Evolutionary conservation across 495 filamentous ascomycete species (phyloP).

Genomic region (Schizothecium vesticola): DNA sequence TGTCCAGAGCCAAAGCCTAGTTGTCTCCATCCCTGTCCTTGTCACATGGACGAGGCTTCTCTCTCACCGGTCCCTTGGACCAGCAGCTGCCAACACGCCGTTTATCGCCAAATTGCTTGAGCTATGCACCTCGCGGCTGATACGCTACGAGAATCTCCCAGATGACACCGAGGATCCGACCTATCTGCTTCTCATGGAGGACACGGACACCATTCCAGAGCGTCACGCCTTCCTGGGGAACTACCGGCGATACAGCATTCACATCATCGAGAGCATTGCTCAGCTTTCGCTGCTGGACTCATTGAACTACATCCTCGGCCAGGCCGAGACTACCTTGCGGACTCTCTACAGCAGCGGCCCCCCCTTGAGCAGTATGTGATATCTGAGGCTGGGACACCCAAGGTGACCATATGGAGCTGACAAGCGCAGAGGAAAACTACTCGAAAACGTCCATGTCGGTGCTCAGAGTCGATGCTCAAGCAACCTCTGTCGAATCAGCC

Average conservation of each 20-base stretch:
- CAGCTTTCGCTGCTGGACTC: constrained; percentile 75
- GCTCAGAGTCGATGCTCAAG: constrained; percentile 80
- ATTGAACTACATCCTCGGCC: constrained; percentile 73
- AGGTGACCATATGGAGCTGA: constrained; percentile 27
- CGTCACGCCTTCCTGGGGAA: constrained; percentile 96
- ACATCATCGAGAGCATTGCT: constrained; percentile 79
- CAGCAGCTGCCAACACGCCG: constrained; percentile 57
- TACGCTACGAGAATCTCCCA: constrained; percentile 80
- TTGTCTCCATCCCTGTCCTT: constrained; percentile 88
- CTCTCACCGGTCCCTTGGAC: constrained; percentile 57
- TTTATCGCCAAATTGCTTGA: constrained; percentile 73
- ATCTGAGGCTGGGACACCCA: neutral
- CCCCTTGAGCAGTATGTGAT: constrained; percentile 59
- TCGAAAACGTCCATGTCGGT: constrained; percentile 72
- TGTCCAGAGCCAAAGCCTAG: constrained; percentile 77
- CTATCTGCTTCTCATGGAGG: constrained; percentile 76
- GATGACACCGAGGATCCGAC: constrained; percentile 74
- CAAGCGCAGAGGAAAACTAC: constrained; percentile 62
- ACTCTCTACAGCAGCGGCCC: constrained; percentile 67
- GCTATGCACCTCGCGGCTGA: constrained; percentile 67
- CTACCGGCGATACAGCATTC: constrained; percentile 82
- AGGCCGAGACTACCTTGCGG: constrained; percentile 66
- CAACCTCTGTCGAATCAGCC: constrained; percentile 84
- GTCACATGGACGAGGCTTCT: constrained; percentile 82
- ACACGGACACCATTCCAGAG: constrained; percentile 92